A percentile compares a stretch with the other conserved stretches of the same genome.
Conservation (phyloP, 805 yeast genomes). For the Clavispora carvajalis region DNA sequence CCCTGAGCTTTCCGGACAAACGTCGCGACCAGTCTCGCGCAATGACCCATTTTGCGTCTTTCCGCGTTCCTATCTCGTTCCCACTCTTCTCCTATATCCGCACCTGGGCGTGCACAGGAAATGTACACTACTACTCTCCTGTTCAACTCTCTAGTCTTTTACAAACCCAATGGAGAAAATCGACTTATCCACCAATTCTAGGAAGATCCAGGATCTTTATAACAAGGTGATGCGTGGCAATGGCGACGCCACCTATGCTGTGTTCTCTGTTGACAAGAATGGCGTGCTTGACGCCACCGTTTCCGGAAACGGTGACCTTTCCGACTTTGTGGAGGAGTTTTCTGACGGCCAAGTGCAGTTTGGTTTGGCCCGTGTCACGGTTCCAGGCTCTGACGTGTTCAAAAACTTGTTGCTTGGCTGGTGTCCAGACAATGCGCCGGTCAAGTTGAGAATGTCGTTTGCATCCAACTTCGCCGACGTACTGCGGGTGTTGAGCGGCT, state of each 20-base stretch:
- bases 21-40: too few relatives aligned
- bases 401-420: constrained; percentile 86
- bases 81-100: constrained; percentile 21
- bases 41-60: too few relatives aligned
- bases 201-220: constrained; percentile 69
- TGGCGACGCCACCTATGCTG: constrained; percentile 64
- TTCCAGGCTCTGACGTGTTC: constrained; percentile 86
- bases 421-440: constrained; percentile 95
- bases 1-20: too few relatives aligned
- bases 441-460: constrained; percentile 67
- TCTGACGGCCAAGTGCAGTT: constrained; percentile 86
- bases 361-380: constrained; percentile 82
- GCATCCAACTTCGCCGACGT: constrained; percentile 76
- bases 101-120: background rate
- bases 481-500: constrained; percentile 65
- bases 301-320: constrained; percentile 60
- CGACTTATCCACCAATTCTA: constrained; percentile 64
- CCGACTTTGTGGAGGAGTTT: constrained; percentile 75
- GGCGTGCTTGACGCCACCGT: constrained; percentile 43
- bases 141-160: background rate
- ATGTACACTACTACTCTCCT: too few relatives aligned
- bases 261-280: constrained; percentile 67
- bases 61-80: constrained; percentile 21
- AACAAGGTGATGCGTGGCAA: constrained; percentile 77
- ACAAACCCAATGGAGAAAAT: constrained; percentile 44